Evolutionary conservation across 768 basidiomycete genomes (phyloP).

Genomic region (Boletus rufocinnamomeus): DNA sequence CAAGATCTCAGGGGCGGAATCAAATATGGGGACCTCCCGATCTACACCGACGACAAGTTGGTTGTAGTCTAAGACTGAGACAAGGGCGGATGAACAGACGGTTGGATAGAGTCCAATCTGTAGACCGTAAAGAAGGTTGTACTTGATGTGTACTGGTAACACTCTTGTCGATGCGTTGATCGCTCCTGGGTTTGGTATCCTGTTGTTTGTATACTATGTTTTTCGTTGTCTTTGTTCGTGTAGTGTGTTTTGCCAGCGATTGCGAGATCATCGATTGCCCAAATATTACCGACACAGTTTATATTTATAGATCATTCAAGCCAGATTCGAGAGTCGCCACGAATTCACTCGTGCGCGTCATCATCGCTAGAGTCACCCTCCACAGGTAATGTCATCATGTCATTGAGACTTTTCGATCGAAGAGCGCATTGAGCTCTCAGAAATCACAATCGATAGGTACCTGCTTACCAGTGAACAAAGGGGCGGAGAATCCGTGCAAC

Average conservation of each 20-base stretch:
- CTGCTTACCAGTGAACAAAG: constrained; percentile 73
- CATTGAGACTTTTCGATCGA: constrained; percentile 54
- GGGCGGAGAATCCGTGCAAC: constrained; percentile 62
- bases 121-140: not conserved
- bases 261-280: not conserved
- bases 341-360: constrained; percentile 10
- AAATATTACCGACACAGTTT: not conserved
- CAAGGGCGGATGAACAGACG: not conserved
- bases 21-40: constrained; percentile 43
- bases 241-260: not conserved
- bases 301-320: constrained; percentile 12
- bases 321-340: not conserved
- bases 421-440: constrained; percentile 1
- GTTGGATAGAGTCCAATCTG: constrained; percentile 13
- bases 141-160: constrained; percentile 12
- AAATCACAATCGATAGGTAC: not conserved
- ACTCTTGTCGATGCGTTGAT: constrained; percentile 21
- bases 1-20: constrained; percentile 29
- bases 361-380: constrained; percentile 20
- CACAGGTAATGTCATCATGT: constrained; percentile 61
- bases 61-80: constrained; percentile 6
- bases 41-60: constrained; percentile 42
- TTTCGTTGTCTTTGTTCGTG: not conserved
- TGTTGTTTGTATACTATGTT: not conserved
- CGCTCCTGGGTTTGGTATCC: constrained; percentile 2